These are phyloP conservation scores for Exobasidium cylindrosporum DNA, from an alignment of 1,284 basidiomycete species.

Conservation along the genomic window DNA sequence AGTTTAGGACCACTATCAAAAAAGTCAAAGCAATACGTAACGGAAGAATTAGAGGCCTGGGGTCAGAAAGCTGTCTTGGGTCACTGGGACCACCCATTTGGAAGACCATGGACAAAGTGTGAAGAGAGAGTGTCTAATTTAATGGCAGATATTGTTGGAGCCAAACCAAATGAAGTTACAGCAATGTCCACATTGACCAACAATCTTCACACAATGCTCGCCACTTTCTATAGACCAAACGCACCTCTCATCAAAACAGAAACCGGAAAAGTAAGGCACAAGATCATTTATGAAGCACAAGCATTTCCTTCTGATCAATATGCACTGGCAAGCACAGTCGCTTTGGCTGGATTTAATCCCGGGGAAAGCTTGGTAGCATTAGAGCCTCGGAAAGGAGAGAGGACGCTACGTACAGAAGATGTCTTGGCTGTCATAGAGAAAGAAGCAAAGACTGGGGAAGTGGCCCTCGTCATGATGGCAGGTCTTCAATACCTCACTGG, in stretches of 20 bases:
- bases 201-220: slow-evolving; percentile 91
- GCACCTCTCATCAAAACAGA: slow-evolving; percentile 86
- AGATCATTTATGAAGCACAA: slow-evolving; percentile 89
- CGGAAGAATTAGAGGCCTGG: slow-evolving; percentile 89
- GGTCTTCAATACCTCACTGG: slow-evolving; percentile 86
- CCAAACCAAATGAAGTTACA: slow-evolving; percentile 80
- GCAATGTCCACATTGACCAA: slow-evolving; percentile 90
- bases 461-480: slow-evolving; percentile 44
- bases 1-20: slow-evolving; percentile 82
- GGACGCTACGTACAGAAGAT: slow-evolving; percentile 82
- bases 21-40: slow-evolving; percentile 68
- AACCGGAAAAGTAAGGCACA: slow-evolving; percentile 61
- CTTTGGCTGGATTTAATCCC: slow-evolving; percentile 75
- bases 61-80: slow-evolving; percentile 73
- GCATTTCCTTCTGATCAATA: slow-evolving; percentile 98
- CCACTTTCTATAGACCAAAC: slow-evolving; percentile 92
- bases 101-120: slow-evolving; percentile 78
- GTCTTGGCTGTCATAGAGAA: slow-evolving; percentile 71
- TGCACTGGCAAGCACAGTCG: slow-evolving; percentile 84
- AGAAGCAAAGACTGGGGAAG: slow-evolving; percentile 40
- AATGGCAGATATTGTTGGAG: slow-evolving; percentile 84
- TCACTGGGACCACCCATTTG: slow-evolving; percentile 83
- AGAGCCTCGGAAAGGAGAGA: slow-evolving; percentile 75
- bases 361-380: slow-evolving; percentile 73
- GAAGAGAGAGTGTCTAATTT: slow-evolving; percentile 70